Percentiles rank a stretch among this genome's conserved stretches.
Evolutionary conservation across 2,329 filamentous ascomycete genomes (phyloP).

Genomic region (Aspergillus latus): DNA sequence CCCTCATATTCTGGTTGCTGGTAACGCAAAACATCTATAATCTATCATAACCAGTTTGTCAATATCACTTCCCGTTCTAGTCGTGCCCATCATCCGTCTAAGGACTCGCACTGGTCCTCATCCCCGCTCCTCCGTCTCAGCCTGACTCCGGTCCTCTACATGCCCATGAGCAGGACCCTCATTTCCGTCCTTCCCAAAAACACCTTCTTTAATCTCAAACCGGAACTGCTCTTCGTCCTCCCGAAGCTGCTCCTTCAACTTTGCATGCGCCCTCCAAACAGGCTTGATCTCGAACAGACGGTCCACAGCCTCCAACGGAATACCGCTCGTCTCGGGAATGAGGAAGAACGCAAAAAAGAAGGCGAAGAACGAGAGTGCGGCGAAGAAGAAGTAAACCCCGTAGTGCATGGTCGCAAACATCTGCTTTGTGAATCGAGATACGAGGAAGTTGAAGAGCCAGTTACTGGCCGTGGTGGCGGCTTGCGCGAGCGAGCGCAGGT

Average conservation of each 20-base stretch:
- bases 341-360: conserved; percentile 62
- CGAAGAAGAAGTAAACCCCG: conserved; percentile 70
- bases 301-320: conserved; percentile 62
- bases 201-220: conserved; percentile 28
- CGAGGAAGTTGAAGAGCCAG: conserved; percentile 39
- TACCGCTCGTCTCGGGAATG: conserved; percentile 65
- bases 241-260: conserved; percentile 33
- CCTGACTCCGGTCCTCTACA: conserved; percentile 7
- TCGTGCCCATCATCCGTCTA: too few species aligned
- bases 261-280: conserved; percentile 36
- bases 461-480: conserved; percentile 57
- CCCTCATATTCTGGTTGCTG: too few species aligned
- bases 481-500: conserved; percentile 68
- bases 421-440: conserved; percentile 41
- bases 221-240: conserved; percentile 40
- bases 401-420: conserved; percentile 50
- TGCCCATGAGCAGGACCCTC: conserved; percentile 12
- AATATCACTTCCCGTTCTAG: too few species aligned
- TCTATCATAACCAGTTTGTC: too few species aligned
- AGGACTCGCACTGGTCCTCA: too few species aligned
- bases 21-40: too few species aligned
- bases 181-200: conserved; percentile 17
- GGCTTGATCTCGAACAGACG: conserved; percentile 54
- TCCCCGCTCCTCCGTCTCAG: not conserved
- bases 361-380: conserved; percentile 59